A percentile compares a stretch with the other conserved stretches of the same genome.
Evolutionary conservation across 768 basidiomycete species (phyloP).

Genomic region (Collybia nuda): DNA sequence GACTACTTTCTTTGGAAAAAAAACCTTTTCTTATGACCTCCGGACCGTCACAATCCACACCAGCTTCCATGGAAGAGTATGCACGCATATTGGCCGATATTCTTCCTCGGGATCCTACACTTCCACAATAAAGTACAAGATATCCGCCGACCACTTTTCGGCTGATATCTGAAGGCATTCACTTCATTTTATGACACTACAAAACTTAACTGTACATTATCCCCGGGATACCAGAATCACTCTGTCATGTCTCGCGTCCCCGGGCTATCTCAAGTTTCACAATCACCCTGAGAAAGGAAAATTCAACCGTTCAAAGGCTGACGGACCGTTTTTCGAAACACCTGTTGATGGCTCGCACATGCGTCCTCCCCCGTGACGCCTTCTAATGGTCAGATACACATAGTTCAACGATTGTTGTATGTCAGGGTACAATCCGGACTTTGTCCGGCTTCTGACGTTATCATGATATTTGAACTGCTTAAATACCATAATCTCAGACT

Average conservation of each 20-base stretch:
- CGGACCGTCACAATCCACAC: not conserved
- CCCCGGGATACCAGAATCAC: too few species aligned
- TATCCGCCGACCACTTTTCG: too few species aligned
- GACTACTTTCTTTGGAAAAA: not conserved
- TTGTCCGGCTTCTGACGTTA: constrained; percentile 1
- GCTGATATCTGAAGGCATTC: too few species aligned
- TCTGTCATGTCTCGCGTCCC: not conserved
- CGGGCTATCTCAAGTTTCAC: constrained; percentile 4
- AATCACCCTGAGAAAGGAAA: not conserved
- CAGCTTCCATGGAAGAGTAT: not conserved
- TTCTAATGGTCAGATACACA: constrained; percentile 5
- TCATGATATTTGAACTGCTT: not conserved
- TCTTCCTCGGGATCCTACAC: too few species aligned
- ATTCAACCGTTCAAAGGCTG: not conserved
- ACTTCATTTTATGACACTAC: too few species aligned
- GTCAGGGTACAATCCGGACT: constrained; percentile 3
- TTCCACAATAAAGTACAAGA: too few species aligned
- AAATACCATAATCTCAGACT: not conserved
- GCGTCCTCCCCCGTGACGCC: constrained; percentile 4
- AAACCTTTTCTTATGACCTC: too few species aligned
- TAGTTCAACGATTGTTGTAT: not conserved
- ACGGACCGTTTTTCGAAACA: constrained; percentile 2
- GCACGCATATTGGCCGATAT: not conserved
- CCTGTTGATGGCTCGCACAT: not conserved
- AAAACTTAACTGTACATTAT: too few species aligned